Evolutionary conservation across 2,329 filamentous ascomycete species (phyloP).

Genomic region (Graphilbum fragrans): DNA sequence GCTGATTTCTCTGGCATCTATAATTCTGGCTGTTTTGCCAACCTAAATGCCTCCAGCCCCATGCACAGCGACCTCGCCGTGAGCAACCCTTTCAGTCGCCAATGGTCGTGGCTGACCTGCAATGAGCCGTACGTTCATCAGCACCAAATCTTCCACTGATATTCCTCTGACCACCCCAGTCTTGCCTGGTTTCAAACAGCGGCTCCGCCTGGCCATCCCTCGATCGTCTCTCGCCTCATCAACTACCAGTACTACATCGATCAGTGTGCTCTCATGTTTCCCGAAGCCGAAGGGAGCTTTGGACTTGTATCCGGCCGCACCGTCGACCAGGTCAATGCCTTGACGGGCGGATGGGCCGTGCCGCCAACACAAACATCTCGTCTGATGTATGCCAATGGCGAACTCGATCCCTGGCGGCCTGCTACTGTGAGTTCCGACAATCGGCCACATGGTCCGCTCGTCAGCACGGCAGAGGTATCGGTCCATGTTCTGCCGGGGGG

Average conservation of each 20-base stretch:
- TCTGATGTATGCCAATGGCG: constrained; percentile 26
- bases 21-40: constrained; percentile 33
- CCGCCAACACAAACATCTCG: constrained; percentile 18
- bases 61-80: constrained; percentile 23
- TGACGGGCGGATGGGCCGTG: constrained; percentile 26
- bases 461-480: constrained; percentile 18
- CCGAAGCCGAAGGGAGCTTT: constrained; percentile 20
- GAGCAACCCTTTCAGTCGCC: constrained; percentile 31
- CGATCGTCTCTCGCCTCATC: constrained; percentile 26
- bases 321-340: constrained; percentile 20
- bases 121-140: constrained; percentile 24
- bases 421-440: constrained; percentile 22
- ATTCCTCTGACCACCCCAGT: background rate
- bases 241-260: constrained; percentile 24
- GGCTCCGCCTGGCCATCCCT: constrained; percentile 27
- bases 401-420: constrained; percentile 28
- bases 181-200: constrained; percentile 29
- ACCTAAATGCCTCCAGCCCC: constrained; percentile 30
- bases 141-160: background rate
- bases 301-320: constrained; percentile 20
- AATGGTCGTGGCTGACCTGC: constrained; percentile 45
- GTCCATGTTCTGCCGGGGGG: constrained; percentile 22
- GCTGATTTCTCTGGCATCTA: constrained; percentile 15
- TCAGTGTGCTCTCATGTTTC: constrained; percentile 33
- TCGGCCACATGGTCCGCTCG: constrained; percentile 24